phyloP scores from a whole-genome alignment of 305 asterid species.

The Fraxinus paxiana region DNA sequence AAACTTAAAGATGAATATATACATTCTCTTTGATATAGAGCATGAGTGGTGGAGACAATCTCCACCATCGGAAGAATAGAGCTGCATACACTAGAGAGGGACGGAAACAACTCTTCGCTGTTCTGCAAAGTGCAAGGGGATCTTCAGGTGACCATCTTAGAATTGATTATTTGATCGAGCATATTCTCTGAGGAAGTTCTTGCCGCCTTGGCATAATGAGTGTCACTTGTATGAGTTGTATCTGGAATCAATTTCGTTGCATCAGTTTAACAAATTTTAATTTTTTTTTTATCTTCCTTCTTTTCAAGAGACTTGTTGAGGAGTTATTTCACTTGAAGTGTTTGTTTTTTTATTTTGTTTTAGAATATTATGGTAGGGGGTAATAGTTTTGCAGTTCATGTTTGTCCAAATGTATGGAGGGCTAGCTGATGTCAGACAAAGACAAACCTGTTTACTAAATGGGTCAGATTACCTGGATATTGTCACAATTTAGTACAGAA shows the following conservation, averaged over 20 bases:
- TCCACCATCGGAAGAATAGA: conserved; percentile 75
- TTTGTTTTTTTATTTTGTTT: conserved; percentile 1
- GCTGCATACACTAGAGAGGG: conserved; percentile 94
- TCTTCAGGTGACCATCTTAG: conserved; percentile 69
- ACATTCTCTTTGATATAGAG: conserved; percentile 47
- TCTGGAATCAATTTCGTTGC: conserved; percentile 21
- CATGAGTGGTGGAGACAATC: conserved; percentile 73
- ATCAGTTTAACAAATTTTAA: conserved; percentile 9
- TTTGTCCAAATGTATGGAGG: neutral
- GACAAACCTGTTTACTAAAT: neutral
- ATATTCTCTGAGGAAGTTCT: conserved; percentile 10
- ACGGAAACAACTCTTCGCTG: conserved; percentile 94
- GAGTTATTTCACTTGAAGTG: conserved; percentile 7
- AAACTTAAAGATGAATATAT: neutral
- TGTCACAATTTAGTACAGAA: neutral
- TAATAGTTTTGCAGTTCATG: neutral
- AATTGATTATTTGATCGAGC: conserved; percentile 12
- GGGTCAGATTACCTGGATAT: neutral
- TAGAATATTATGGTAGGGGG: conserved; percentile 1
- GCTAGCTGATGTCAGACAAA: neutral
- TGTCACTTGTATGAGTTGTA: conserved; percentile 11
- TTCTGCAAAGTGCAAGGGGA: conserved; percentile 96
- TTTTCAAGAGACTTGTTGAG: conserved; percentile 5
- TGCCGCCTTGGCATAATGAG: conserved; percentile 15
- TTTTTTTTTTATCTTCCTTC: neutral